Percentiles rank a stretch among this genome's conserved stretches.
Evolutionary conservation across 78 protist genomes (phyloP).

Genomic region (Cavenderia fasciculata): DNA sequence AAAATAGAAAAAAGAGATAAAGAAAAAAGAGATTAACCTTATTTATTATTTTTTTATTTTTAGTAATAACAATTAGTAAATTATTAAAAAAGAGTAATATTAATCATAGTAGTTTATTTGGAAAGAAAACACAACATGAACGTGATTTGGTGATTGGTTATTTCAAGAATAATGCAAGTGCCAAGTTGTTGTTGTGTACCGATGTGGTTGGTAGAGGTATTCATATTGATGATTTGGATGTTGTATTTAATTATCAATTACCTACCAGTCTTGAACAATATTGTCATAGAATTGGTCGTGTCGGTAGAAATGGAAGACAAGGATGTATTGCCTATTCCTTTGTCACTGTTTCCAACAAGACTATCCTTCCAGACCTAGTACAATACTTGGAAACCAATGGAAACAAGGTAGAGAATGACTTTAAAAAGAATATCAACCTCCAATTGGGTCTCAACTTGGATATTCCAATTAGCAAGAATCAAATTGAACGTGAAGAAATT

Average conservation of each 20-base stretch:
- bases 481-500: too few species aligned
- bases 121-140: conserved; percentile 6
- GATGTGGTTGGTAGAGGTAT: conserved; percentile 56
- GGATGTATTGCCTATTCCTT: background rate
- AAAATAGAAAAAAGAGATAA: conserved; percentile 23
- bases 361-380: background rate
- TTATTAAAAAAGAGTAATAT: conserved; percentile 83
- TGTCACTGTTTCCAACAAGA: background rate
- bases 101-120: conserved; percentile 26
- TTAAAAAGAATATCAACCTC: background rate
- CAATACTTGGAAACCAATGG: background rate
- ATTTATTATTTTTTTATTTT: background rate
- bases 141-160: conserved; percentile 14
- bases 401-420: background rate
- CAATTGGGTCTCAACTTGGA: background rate
- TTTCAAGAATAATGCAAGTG: conserved; percentile 3
- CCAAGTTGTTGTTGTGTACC: conserved; percentile 3
- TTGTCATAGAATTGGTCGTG: conserved; percentile 91
- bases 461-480: too few species aligned
- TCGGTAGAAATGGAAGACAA: conserved; percentile 87
- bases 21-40: conserved; percentile 1
- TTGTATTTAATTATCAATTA: conserved; percentile 34
- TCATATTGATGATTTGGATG: conserved; percentile 65
- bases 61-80: background rate
- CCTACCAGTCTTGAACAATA: conserved; percentile 65